Conservation (phyloP, 306 rosid genomes). For the Malus sieversii region DNA sequence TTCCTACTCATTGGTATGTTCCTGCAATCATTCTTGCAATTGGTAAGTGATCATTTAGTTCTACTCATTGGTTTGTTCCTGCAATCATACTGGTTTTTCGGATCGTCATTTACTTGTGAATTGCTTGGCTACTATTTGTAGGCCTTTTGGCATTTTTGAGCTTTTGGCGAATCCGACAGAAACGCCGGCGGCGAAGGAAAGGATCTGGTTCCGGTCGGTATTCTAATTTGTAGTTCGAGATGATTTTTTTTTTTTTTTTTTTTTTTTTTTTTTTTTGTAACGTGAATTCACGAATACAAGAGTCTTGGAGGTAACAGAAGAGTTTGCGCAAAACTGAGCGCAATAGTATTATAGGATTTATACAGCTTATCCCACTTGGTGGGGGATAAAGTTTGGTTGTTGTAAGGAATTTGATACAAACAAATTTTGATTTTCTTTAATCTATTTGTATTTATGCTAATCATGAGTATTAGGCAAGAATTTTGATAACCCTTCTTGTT, state of each 20-base stretch:
- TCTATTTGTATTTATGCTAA: background rate
- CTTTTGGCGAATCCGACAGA: constrained; percentile 89
- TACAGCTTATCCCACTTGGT: no score
- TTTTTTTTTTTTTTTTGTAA: background rate
- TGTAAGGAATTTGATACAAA: background rate
- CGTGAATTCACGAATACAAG: background rate
- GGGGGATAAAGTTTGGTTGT: no score
- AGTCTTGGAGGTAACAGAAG: background rate
- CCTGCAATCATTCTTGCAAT: constrained; percentile 58
- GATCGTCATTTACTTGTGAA: background rate
- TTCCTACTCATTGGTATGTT: constrained; percentile 68
- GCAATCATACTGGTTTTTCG: constrained; percentile 7
- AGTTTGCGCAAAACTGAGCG: no score
- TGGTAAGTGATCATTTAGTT: constrained; percentile 52
- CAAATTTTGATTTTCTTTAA: background rate
- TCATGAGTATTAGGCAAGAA: background rate
- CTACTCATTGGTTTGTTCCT: constrained; percentile 79
- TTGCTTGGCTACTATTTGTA: constrained; percentile 15
- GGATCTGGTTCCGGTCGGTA: constrained; percentile 55
- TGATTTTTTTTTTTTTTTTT: background rate
- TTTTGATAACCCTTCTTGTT: background rate
- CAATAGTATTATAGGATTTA: no score
- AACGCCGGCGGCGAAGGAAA: constrained; percentile 69
- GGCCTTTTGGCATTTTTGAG: constrained; percentile 56
- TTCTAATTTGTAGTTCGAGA: constrained; percentile 44